phyloP scores from a whole-genome alignment of 345 rosid species.

The Bruguiera gymnorhiza region DNA sequence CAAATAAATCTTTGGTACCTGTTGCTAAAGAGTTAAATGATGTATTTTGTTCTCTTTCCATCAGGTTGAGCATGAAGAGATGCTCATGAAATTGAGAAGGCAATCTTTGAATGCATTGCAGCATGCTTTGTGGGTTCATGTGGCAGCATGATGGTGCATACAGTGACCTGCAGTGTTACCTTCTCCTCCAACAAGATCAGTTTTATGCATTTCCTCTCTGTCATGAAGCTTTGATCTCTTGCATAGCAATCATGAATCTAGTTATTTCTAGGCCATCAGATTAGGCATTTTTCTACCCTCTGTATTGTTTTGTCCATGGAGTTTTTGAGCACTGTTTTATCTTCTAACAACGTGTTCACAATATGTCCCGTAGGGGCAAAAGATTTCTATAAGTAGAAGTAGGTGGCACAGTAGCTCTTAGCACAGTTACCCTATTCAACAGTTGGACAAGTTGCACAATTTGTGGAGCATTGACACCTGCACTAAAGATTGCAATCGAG shows the following conservation, averaged over 20 bases:
- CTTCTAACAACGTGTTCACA: neutral
- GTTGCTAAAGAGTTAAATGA: neutral
- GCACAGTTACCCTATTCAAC: neutral
- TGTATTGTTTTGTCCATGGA: too few relatives aligned
- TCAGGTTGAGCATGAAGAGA: slow-evolving; percentile 66
- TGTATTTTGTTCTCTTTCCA: neutral
- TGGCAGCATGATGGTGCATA: too few relatives aligned
- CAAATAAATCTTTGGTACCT: neutral
- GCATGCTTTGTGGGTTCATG: too few relatives aligned
- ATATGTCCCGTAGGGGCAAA: neutral
- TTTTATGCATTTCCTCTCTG: too few relatives aligned
- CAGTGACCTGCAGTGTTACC: too few relatives aligned
- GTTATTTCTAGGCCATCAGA: too few relatives aligned
- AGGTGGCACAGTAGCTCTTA: neutral
- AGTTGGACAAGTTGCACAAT: neutral
- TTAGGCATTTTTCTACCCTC: too few relatives aligned
- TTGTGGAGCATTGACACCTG: neutral
- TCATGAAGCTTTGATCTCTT: too few relatives aligned
- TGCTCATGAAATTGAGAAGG: slow-evolving; percentile 40
- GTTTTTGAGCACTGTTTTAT: too few relatives aligned
- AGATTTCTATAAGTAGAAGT: neutral
- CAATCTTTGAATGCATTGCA: neutral
- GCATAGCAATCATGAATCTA: too few relatives aligned
- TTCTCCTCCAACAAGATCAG: too few relatives aligned
- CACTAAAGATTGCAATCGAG: neutral